Evolutionary conservation across 768 basidiomycete species (phyloP).

Genomic region (Boletus patriciae): DNA sequence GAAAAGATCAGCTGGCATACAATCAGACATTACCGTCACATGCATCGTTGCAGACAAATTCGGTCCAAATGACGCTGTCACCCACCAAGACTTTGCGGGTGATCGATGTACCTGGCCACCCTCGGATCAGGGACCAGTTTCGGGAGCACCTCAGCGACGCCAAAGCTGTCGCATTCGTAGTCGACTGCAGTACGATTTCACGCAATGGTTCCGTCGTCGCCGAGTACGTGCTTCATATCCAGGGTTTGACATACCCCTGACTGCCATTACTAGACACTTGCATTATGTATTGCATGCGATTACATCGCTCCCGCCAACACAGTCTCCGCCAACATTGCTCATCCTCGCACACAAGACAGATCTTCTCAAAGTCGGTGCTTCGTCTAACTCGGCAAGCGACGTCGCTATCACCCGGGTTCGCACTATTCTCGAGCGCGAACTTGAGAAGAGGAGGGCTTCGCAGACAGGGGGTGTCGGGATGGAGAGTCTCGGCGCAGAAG

Average conservation of each 20-base stretch:
- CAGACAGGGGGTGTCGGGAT: slow-evolving; percentile 66
- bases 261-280: slow-evolving; percentile 53
- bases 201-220: slow-evolving; percentile 73
- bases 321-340: slow-evolving; percentile 54
- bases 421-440: slow-evolving; percentile 78
- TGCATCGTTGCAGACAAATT: slow-evolving; percentile 76
- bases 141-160: slow-evolving; percentile 60
- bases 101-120: slow-evolving; percentile 84
- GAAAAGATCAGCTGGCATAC: slow-evolving; percentile 57
- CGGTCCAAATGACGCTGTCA: slow-evolving; percentile 45
- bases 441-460: slow-evolving; percentile 70
- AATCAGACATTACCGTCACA: slow-evolving; percentile 64
- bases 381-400: slow-evolving; percentile 37
- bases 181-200: slow-evolving; percentile 76
- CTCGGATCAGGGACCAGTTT: slow-evolving; percentile 74
- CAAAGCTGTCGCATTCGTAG: slow-evolving; percentile 72
- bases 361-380: slow-evolving; percentile 50
- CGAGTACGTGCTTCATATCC: slow-evolving; percentile 56
- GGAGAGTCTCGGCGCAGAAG: slow-evolving; percentile 73
- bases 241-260: neutral
- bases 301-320: slow-evolving; percentile 71
- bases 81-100: slow-evolving; percentile 49
- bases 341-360: slow-evolving; percentile 80
- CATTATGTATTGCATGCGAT: slow-evolving; percentile 70
- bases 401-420: slow-evolving; percentile 71